phyloP scores from a whole-genome alignment of 805 yeast genomes.

The Schizosaccharomyces octosporus region DNA sequence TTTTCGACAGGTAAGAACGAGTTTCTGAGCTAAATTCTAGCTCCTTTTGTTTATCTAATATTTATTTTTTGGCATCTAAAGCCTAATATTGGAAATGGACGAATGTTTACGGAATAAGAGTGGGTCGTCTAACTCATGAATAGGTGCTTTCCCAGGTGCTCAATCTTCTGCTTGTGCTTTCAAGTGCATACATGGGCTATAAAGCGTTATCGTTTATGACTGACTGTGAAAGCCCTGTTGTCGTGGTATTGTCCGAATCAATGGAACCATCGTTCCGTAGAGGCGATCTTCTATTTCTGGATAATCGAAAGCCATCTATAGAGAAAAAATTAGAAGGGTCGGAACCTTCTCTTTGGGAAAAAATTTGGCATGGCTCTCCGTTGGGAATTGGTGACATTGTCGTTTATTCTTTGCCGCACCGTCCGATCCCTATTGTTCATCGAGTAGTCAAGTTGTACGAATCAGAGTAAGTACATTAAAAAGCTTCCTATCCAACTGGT shows the following conservation, averaged over 20 bases:
- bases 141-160: slow-evolving; percentile 28
- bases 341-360: background rate
- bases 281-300: slow-evolving; percentile 75
- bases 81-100: too few species aligned
- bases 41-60: too few species aligned
- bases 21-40: background rate
- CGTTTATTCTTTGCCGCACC: slow-evolving; percentile 60
- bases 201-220: slow-evolving; percentile 52
- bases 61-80: too few species aligned
- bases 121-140: background rate
- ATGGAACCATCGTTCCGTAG: slow-evolving; percentile 99
- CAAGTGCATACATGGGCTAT: slow-evolving; percentile 85
- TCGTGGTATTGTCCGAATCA: slow-evolving; percentile 89
- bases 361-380: slow-evolving; percentile 16
- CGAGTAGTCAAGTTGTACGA: slow-evolving; percentile 73
- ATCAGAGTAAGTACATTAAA: slow-evolving; percentile 13
- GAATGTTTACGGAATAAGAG: too few species aligned
- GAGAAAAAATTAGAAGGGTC: background rate
- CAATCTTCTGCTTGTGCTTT: slow-evolving; percentile 49
- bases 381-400: slow-evolving; percentile 77
- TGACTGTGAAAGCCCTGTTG: slow-evolving; percentile 76
- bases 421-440: slow-evolving; percentile 87
- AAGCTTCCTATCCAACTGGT: slow-evolving; percentile 4
- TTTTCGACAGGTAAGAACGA: background rate
- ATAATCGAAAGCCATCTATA: slow-evolving; percentile 34